Evolutionary conservation across 495 filamentous ascomycete genomes (phyloP).

Genomic region (Aspergillus cristatus): DNA sequence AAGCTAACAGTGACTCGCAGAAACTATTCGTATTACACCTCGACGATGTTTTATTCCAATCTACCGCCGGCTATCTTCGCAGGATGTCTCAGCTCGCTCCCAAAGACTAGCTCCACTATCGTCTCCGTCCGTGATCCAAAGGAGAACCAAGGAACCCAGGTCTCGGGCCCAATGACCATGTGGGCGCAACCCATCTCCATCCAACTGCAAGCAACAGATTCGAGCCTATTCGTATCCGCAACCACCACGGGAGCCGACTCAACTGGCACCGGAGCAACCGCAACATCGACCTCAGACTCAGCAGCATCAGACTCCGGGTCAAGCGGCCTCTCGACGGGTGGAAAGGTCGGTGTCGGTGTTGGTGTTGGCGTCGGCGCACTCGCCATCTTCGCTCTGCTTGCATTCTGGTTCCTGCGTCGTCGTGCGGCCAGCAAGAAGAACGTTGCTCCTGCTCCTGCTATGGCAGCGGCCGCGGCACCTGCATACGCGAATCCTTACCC

Average conservation of each 20-base stretch:
- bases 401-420: background rate
- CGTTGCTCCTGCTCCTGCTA: no score
- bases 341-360: background rate
- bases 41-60: background rate
- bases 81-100: conserved; percentile 5
- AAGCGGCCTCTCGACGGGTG: background rate
- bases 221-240: background rate
- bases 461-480: no score
- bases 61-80: background rate
- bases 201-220: background rate
- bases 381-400: background rate
- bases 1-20: background rate
- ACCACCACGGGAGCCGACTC: no score
- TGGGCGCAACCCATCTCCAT: conserved; percentile 17
- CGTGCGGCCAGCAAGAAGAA: no score
- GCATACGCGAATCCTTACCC: no score
- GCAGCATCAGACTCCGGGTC: background rate
- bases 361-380: background rate
- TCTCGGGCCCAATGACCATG: conserved; percentile 16
- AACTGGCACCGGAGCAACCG: no score
- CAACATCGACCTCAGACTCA: no score
- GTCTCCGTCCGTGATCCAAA: conserved; percentile 3
- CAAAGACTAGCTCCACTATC: conserved; percentile 1
- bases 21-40: conserved; percentile 2
- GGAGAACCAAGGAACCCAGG: conserved; percentile 1